phyloP scores from a whole-genome alignment of 176 grass and related monocot species.

The Oryza rufipogon region DNA sequence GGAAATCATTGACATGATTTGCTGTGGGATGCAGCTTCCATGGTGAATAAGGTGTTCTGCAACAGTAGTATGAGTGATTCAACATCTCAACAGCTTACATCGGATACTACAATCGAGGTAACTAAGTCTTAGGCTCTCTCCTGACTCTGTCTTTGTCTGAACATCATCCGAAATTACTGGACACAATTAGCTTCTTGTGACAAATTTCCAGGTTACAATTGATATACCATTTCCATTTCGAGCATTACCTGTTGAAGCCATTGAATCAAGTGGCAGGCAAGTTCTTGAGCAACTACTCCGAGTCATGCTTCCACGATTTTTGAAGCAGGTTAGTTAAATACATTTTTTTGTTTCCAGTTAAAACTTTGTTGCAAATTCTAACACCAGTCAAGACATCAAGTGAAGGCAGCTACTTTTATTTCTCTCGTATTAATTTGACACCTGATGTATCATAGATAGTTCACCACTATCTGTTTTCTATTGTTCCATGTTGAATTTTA shows the following conservation, averaged over 20 bases:
- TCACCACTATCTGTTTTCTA: too few species aligned
- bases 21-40: slow-evolving; percentile 98
- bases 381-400: slow-evolving; percentile 10
- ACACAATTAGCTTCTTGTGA: slow-evolving; percentile 24
- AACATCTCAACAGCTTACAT: slow-evolving; percentile 63
- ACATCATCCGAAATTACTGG: background rate
- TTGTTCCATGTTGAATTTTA: background rate
- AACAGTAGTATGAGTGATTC: slow-evolving; percentile 46
- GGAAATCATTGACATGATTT: slow-evolving; percentile 96
- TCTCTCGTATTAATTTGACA: too few species aligned
- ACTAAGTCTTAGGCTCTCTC: slow-evolving; percentile 3
- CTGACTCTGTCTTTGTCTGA: background rate
- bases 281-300: slow-evolving; percentile 82
- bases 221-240: slow-evolving; percentile 88
- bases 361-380: background rate
- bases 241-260: slow-evolving; percentile 73
- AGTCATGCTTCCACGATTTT: slow-evolving; percentile 91
- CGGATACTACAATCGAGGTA: slow-evolving; percentile 92
- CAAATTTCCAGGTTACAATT: slow-evolving; percentile 71
- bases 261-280: slow-evolving; percentile 92
- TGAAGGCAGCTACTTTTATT: background rate
- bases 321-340: slow-evolving; percentile 66
- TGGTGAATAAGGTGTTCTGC: slow-evolving; percentile 96
- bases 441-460: too few species aligned
- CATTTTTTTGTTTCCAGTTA: background rate